Evolutionary conservation across 495 filamentous ascomycete species (phyloP).

Genomic region (Penicillium taxi): DNA sequence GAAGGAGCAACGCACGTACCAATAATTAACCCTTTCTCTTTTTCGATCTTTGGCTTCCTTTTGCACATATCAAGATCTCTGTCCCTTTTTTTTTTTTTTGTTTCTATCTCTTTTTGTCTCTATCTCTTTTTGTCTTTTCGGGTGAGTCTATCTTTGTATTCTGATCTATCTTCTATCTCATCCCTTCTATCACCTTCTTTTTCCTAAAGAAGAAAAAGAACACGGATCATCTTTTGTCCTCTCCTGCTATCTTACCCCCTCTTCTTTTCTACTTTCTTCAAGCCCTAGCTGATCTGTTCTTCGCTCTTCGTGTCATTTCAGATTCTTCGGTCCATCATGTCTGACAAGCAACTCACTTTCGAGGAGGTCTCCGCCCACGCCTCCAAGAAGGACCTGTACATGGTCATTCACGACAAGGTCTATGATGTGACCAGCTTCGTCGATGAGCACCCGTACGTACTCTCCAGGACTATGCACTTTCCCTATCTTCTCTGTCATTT

Average conservation of each 20-base stretch:
- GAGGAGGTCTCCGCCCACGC: conserved; percentile 79
- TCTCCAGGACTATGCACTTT: background rate
- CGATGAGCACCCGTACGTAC: conserved; percentile 97
- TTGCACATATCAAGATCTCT: no score
- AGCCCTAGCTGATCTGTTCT: background rate
- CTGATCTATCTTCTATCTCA: background rate
- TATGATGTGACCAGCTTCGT: conserved; percentile 85
- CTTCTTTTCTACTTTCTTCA: background rate
- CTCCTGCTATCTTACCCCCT: background rate
- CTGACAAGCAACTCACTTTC: conserved; percentile 70
- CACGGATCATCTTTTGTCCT: background rate
- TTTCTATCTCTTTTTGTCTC: no score
- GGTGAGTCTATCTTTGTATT: conserved; percentile 1
- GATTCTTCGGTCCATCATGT: conserved; percentile 46
- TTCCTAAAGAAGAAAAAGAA: background rate
- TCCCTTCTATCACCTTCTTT: background rate
- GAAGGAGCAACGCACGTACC: no score
- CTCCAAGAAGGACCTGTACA: conserved; percentile 89
- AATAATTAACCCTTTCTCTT: no score
- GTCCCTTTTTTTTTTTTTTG: no score
- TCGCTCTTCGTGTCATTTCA: background rate
- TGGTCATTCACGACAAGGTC: conserved; percentile 94
- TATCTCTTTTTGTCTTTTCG: background rate
- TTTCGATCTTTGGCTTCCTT: no score
- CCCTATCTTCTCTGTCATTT: background rate